Percentiles rank a stretch among this genome's conserved stretches.
These are phyloP conservation scores for Lathyrus tuberosus DNA, from an alignment of 306 rosid species.

Conservation along the genomic window DNA sequence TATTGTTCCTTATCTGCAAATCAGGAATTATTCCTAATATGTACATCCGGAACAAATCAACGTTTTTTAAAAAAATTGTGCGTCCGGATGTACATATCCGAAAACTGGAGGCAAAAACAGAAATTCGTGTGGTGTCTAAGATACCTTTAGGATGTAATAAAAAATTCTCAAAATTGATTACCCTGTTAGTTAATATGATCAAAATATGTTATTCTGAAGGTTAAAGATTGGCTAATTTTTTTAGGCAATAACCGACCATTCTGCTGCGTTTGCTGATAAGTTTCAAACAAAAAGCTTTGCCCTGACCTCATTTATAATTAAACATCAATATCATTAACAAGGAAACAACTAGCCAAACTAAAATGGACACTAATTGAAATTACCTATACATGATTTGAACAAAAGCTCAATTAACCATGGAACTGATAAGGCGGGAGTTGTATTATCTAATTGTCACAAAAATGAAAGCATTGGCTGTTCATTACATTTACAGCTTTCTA, in stretches of 20 bases:
- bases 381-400: background rate
- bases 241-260: background rate
- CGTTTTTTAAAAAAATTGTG: too few relatives aligned
- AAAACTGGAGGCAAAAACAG: too few relatives aligned
- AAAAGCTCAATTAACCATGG: background rate
- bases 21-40: too few relatives aligned
- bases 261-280: background rate
- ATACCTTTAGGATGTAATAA: too few relatives aligned
- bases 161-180: too few relatives aligned
- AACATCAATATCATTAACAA: background rate
- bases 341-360: background rate
- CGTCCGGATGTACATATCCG: too few relatives aligned
- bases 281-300: background rate
- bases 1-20: too few relatives aligned
- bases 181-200: background rate
- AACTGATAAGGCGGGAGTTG: background rate
- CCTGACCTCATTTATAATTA: background rate
- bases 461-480: background rate
- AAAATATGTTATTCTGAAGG: background rate
- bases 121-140: too few relatives aligned
- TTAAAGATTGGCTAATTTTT: background rate
- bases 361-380: background rate
- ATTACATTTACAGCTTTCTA: background rate
- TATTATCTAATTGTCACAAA: background rate
- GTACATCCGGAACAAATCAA: too few relatives aligned